Base-by-base conservation (phyloP, 2,329 filamentous ascomycete genomes). In the Exserohilum rostratum region DNA sequence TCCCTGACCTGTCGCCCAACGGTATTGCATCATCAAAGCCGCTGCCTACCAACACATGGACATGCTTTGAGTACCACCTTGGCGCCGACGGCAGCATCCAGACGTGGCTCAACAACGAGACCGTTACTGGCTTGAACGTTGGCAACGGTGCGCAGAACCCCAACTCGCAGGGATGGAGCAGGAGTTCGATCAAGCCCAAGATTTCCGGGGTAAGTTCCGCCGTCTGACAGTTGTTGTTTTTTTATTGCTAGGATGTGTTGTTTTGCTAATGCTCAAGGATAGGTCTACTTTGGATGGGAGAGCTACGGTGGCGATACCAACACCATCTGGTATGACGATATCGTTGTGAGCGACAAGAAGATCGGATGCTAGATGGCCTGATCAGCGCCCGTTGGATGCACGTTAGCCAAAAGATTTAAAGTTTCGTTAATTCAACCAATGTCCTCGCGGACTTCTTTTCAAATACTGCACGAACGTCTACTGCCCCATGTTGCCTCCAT, bases 261-360 rank as follows among this genome's bases (percentile, higher is more conserved):
- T 9, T 42, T 42, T 42, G 25, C 39, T 42, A 10, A 42, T 25
- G 15, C 15, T 18, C 7, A 3, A 18, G 20, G 15, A 17, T 9
- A 42, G 39, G 39, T 86, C 25, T 85, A 87, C 72, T 87, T 87
- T 58, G 85, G 85, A 0, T 87, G 85, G 84, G 85, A 87, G 77
- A 83, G 80, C 4, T 87, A 87, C 60, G 82, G 83, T 9, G 83
- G 83, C 0, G 83, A 84, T 55, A 72, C 76, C 2, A 87, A 87
- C 70, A 87, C 85, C 1, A 82, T 87, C 62, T 86, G 83, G 83
- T 87, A 85, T 58, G 85, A 87, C 60, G 84, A 87, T 64, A 79
- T 87, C 59, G 78, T 72, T 6, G 69, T 87, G 43, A 73, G 74
- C 61, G 77, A 77, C 37, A 79, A 67, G 15, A 75, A 82, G 30